A percentile compares a stretch with the other conserved stretches of the same genome.
phyloP scores from a whole-genome alignment of 2,329 filamentous ascomycete genomes.

The Ophiostoma pallidulum region DNA sequence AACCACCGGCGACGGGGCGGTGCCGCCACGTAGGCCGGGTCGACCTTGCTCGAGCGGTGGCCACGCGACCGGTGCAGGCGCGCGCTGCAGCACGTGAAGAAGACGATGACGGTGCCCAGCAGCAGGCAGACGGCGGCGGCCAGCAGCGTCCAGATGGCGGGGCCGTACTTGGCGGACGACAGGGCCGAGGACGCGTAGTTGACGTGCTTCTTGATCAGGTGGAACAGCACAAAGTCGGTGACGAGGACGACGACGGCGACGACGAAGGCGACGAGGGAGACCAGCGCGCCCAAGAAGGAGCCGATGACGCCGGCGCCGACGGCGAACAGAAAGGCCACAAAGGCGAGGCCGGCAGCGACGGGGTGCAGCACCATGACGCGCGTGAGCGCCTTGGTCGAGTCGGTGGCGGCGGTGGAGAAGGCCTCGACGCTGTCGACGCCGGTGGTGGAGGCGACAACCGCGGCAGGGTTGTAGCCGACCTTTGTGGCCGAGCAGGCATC shows the following conservation, averaged over 20 bases:
- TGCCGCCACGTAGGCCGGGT: slow-evolving; percentile 18
- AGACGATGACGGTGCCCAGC: slow-evolving; percentile 46
- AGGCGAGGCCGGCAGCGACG: slow-evolving; percentile 45
- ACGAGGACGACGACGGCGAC: slow-evolving; percentile 38
- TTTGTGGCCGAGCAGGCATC: slow-evolving; percentile 33
- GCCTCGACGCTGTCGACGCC: slow-evolving; percentile 30
- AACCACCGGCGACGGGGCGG: slow-evolving; percentile 18
- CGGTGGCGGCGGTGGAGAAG: slow-evolving; percentile 32
- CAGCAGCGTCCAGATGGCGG: slow-evolving; percentile 50
- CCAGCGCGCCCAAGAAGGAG: slow-evolving; percentile 40
- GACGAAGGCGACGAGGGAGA: slow-evolving; percentile 40
- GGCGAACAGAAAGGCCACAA: slow-evolving; percentile 49
- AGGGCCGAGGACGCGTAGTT: too few species aligned
- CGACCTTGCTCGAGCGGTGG: slow-evolving; percentile 19
- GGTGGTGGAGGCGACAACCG: slow-evolving; percentile 35
- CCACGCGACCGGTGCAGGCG: slow-evolving; percentile 30
- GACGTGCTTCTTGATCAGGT: slow-evolving; percentile 45
- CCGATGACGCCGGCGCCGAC: slow-evolving; percentile 42
- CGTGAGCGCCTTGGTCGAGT: slow-evolving; percentile 16
- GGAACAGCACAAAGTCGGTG: slow-evolving; percentile 50
- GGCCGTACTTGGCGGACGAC: slow-evolving; percentile 39
- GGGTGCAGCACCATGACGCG: slow-evolving; percentile 57
- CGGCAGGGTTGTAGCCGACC: slow-evolving; percentile 48
- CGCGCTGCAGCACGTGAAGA: slow-evolving; percentile 51
- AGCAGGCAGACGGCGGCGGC: slow-evolving; percentile 46